Base-by-base conservation (phyloP, 1,284 basidiomycete species). In the Wolfiporia cocos region DNA sequence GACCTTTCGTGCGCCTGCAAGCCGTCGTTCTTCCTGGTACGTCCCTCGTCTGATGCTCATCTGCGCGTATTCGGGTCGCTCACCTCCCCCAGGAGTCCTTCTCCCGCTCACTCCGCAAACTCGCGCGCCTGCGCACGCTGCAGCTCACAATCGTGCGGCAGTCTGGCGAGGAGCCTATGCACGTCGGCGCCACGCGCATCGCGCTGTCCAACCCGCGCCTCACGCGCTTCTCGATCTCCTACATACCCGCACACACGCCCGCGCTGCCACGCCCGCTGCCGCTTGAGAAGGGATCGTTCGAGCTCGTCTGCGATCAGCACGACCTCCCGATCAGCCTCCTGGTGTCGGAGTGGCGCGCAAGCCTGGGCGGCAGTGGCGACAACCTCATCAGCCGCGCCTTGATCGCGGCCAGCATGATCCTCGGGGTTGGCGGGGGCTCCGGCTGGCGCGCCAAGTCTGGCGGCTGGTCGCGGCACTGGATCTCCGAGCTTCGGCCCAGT, bases 1-100 rank as follows among this genome's bases (percentile, higher is more conserved):
- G 74, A 81, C 47, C 61, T 86, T 34, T 75, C 74, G 18, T 84
- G 80, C 55, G 69, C 71, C n/a, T 74, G 74, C 50, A 78, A 75
- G 50, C 78, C 83, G 6, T 82, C 81, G 1, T 80, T 86, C 58
- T 78, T 78, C 44, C 64, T 86, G 23, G 82, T 83, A 56, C 40
- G 78, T 66, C 18, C 12, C 5, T 26, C 22, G 19, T 21, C 17
- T n/a, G 3, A 6, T 9, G 15, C 21, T 21, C 38, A 33, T 26
- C 36, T 52, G 36, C 20, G 32, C 41, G n/a, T 20, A 18, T 24
- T 42, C 32, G 40, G 17, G 10, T 10, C 2, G n/a, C 33, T 48
- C 74, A 37, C 26, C 29, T 19, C 14, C 3, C 36, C n/a, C 46
- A 67, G 65, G 64, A 67, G 9, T 51, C 59, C 1, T 64, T 67